Evolutionary conservation across 805 yeast species (phyloP).

Genomic region (Monosporozyma unispora): DNA sequence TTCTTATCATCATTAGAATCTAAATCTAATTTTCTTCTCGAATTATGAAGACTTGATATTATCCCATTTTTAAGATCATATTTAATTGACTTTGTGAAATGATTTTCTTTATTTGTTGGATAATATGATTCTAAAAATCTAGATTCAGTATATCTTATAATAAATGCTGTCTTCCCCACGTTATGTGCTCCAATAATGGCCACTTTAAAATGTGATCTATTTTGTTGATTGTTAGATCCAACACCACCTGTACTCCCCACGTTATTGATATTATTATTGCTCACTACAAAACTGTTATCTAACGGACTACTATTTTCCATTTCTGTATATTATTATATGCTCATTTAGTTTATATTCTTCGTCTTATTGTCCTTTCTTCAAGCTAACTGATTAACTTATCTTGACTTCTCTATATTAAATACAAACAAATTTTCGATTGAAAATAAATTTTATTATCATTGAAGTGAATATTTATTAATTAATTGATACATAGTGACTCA

Average conservation of each 20-base stretch:
- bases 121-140: constrained; percentile 83
- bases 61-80: constrained; percentile 45
- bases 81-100: constrained; percentile 55
- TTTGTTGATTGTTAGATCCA: background rate
- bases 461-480: background rate
- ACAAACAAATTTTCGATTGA: background rate
- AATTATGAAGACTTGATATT: background rate
- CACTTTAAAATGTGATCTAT: constrained; percentile 42
- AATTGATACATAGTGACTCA: background rate
- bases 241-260: background rate
- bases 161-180: constrained; percentile 80
- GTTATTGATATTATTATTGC: background rate
- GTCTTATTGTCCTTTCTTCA: too few relatives aligned
- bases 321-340: background rate
- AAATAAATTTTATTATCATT: background rate
- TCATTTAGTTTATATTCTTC: background rate
- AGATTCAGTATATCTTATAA: constrained; percentile 77
- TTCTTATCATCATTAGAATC: background rate
- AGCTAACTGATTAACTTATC: background rate
- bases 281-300: background rate
- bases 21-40: background rate
- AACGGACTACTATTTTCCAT: background rate
- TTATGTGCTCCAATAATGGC: constrained; percentile 84
- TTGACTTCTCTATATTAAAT: background rate
- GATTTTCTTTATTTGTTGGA: constrained; percentile 78